Base-by-base conservation (phyloP, 176 grass and related monocot genomes). In the Aegilops longissima region DNA sequence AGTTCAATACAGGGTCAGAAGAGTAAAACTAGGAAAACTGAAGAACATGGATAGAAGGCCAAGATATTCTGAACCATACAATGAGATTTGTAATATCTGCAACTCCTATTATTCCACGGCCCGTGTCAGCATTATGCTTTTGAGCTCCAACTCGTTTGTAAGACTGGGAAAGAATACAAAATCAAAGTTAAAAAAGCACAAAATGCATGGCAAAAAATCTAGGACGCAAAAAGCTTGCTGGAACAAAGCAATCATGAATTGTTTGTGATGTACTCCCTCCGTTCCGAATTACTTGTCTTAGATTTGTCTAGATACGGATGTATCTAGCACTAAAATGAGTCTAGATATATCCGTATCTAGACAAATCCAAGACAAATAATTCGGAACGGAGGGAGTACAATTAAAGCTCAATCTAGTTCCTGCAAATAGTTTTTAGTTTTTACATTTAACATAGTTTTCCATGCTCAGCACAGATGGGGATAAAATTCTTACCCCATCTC, bases 71-170 rank as follows among this genome's bases (percentile, higher is more conserved):
- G 33, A 54, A 86, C 3, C 86, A 76, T 86, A 94, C 92, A 81
- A 94, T 97, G 61, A 97, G 80, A 76, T 81, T 76, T 80, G 95
- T 94, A 72, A 94, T 78, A 68, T 97, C 88, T 67, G 91, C 78
- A 82, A 97, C 95, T 56, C 95, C 95, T 49, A 97, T 86, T 80
- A 94, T 70, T 86, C 95, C 92, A 16, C 92, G 88, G 9, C 92
- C 89, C 36, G 86, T 67, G 18, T 93, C 95, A 49, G 90, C 44
- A 82, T 85, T 93, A 77, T 90, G 74, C 75, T 94, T 82, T 83
- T 94, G 92, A 25, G 81, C 74, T 66, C 92, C 95, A 88, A 94
- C 95, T 86, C 95, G 85, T 80, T 94, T 97, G 83, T 97, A 94
- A 49, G 95, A 90, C 95, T 97, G 77, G 68, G 54, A 87, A 93